phyloP scores from a whole-genome alignment of 2,329 filamentous ascomycete genomes.

The Teratosphaeria viscida region DNA sequence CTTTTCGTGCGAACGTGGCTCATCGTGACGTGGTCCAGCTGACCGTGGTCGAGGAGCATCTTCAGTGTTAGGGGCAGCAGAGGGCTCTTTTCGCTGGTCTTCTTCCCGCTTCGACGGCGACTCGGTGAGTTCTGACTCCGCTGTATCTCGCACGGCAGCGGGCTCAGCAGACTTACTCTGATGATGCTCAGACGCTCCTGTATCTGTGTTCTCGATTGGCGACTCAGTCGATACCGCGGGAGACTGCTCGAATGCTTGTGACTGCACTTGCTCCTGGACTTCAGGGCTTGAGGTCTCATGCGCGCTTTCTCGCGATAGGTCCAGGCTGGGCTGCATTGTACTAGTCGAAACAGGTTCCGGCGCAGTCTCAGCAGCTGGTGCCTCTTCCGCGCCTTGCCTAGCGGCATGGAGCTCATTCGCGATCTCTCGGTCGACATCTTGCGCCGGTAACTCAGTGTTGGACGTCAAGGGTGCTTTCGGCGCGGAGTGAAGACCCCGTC shows the following conservation, averaged over 20 bases:
- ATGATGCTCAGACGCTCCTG: background rate
- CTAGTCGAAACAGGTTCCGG: background rate
- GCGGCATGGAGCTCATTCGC: background rate
- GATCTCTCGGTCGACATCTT: background rate
- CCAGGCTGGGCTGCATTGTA: background rate
- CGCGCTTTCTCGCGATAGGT: background rate
- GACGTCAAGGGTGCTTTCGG: background rate
- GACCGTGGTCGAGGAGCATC: background rate
- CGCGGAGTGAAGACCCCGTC: background rate
- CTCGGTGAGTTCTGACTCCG: background rate
- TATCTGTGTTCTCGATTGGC: background rate
- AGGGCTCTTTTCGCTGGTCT: background rate
- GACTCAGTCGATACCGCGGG: background rate
- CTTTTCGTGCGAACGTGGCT: background rate
- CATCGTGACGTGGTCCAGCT: background rate
- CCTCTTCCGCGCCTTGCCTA: background rate
- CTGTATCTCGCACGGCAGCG: background rate
- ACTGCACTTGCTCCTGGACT: background rate
- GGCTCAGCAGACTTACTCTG: background rate
- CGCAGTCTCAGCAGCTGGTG: background rate
- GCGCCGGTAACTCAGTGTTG: background rate
- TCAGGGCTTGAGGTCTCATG: background rate
- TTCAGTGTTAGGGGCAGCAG: background rate
- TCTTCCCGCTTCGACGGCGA: background rate
- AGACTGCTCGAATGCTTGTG: background rate